Evolutionary conservation across 2,329 filamentous ascomycete genomes (phyloP), one percentile per base, ranked within the genome.

Genomic region (Cyanodermella asteris): DNA sequence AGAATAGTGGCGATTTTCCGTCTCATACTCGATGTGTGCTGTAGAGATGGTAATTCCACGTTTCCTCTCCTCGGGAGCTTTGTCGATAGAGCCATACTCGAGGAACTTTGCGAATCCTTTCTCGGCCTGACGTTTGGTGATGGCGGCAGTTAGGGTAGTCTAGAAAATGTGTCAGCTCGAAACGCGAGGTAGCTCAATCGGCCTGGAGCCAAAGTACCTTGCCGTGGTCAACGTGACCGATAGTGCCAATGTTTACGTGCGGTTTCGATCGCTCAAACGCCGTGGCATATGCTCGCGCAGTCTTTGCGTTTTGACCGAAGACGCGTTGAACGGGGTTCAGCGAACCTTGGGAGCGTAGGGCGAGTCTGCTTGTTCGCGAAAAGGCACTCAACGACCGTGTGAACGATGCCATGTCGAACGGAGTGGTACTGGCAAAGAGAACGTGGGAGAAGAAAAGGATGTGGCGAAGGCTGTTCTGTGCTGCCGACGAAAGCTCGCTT

Each of bases 31-130:
- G 59, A 97, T 91, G 59, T 97, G 87, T 38, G 87, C 80, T 28
- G 87, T 90, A 31, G 87, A 82, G 50, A 97, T 97, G 50, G 87
- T 97, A 58, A 97, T 97, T 72, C 87, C 87, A 68, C 87, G 84
- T 68, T 94, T 94, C 49, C 87, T 76, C 68, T 97, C 87, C 59
- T 97, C 87, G 37, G 87, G 87, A 28, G 87, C 87, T 63, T 94
- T 97, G 62, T 97, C 87, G 50, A 97, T 97, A 46, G 87, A 61
- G 49, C 78, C 81, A 64, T 97, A 97, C 28, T 94, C 87, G 49
- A 94, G 73, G 62, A 87, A 97, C 58, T 59, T 81, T 49, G 87
- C 87, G 42, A 78, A 61, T 35, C 87, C 84, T 63, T 93, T 93
- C 47, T 84, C 76, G 40, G 87, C 70, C 56, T 94, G 87, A 50